Conservation (phyloP, 108 stramenopile genomes). For the Cyclotella choctawhatcheeana region DNA sequence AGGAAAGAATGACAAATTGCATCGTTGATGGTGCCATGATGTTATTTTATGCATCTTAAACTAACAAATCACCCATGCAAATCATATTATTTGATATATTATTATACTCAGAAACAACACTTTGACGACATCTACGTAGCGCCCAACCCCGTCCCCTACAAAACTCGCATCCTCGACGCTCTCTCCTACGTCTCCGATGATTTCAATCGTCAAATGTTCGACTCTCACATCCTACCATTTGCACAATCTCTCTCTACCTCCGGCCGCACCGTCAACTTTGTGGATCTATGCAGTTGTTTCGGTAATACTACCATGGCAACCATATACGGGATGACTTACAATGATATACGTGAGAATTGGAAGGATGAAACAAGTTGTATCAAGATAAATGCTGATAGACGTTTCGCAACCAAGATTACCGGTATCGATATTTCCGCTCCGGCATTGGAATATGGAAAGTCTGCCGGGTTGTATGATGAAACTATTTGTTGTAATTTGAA, state of each 20-base stretch:
- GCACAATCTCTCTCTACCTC: neutral
- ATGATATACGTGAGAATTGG: conserved; percentile 56
- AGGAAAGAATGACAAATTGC: neutral
- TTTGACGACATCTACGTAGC: conserved; percentile 58
- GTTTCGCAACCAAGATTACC: conserved; percentile 31
- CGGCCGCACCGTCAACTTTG: conserved; percentile 28
- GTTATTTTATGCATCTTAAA: no score
- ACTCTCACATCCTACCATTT: conserved; percentile 39
- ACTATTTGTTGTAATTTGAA: conserved; percentile 46
- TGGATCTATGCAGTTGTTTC: conserved; percentile 54
- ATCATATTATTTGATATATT: no score
- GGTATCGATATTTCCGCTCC: conserved; percentile 48
- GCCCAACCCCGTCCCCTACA: conserved; percentile 54
- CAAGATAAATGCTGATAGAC: conserved; percentile 25
- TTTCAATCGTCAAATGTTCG: conserved; percentile 54
- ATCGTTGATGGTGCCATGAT: no score
- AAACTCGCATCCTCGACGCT: conserved; percentile 48
- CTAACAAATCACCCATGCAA: no score
- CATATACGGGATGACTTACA: conserved; percentile 52
- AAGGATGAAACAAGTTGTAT: conserved; percentile 38
- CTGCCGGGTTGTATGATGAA: conserved; percentile 45
- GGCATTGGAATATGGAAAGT: conserved; percentile 50
- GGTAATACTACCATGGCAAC: conserved; percentile 63
- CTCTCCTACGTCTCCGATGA: conserved; percentile 50
- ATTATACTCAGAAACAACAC: conserved; percentile 61